phyloP scores from a whole-genome alignment of 1,284 basidiomycete species.

The Gymnopus androsaceus region DNA sequence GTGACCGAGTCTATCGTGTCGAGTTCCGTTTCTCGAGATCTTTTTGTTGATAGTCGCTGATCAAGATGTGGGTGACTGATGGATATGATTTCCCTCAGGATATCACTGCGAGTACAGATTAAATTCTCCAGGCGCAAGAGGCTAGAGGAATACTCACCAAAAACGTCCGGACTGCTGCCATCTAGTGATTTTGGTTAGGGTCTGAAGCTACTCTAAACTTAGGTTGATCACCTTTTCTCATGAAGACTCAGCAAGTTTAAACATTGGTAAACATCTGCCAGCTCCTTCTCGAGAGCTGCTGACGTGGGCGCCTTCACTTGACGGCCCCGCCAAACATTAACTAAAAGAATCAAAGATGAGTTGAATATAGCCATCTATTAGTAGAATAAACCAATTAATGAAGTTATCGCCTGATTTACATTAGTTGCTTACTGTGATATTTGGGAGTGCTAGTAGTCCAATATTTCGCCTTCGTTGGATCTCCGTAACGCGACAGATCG shows the following conservation, averaged over 20 bases:
- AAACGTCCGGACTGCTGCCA: slow-evolving; percentile 13
- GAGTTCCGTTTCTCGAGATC: neutral
- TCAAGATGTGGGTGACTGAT: slow-evolving; percentile 3
- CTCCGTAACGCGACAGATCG: slow-evolving; percentile 42
- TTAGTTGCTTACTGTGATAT: slow-evolving; percentile 12
- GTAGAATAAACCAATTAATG: neutral
- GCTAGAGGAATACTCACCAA: slow-evolving; percentile 1
- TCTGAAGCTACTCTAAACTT: neutral
- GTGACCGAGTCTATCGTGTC: neutral
- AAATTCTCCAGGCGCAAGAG: neutral
- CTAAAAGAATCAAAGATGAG: slow-evolving; percentile 52
- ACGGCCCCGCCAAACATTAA: slow-evolving; percentile 62
- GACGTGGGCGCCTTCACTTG: slow-evolving; percentile 39
- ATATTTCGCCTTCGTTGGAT: slow-evolving; percentile 9
- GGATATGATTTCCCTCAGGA: slow-evolving; percentile 12
- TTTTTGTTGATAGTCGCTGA: neutral
- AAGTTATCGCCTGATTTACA: too few species aligned
- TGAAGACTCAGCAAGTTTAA: slow-evolving; percentile 52
- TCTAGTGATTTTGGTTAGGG: too few species aligned
- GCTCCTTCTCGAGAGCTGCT: slow-evolving; percentile 47
- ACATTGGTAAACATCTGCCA: slow-evolving; percentile 61
- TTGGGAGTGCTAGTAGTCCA: slow-evolving; percentile 16
- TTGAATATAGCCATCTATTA: slow-evolving; percentile 22
- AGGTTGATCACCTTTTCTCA: slow-evolving; percentile 40
- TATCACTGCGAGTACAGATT: slow-evolving; percentile 5